Percentiles rank a stretch among this genome's conserved stretches.
These are phyloP conservation scores for Phytophthora litchii DNA, from an alignment of 352 stramenopile genomes.

Conservation along the genomic window DNA sequence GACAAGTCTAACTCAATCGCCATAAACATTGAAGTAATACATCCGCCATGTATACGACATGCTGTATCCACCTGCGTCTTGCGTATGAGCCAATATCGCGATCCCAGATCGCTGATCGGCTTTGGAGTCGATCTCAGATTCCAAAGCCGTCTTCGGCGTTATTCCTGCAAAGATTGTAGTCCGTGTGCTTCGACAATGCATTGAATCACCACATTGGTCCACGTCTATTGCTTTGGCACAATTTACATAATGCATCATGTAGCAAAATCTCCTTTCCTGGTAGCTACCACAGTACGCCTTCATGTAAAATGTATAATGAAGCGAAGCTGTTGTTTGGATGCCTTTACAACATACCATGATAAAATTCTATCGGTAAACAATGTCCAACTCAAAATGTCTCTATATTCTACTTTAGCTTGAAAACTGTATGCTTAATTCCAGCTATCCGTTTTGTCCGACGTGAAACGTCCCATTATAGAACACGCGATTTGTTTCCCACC, in stretches of 20 bases:
- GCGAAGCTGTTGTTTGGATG: slow-evolving; percentile 14
- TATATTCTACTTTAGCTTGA: background rate
- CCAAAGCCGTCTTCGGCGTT: background rate
- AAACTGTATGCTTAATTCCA: background rate
- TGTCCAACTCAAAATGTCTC: slow-evolving; percentile 9
- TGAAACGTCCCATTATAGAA: slow-evolving; percentile 13
- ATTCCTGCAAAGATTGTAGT: background rate
- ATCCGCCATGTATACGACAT: background rate
- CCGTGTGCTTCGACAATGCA: too few relatives aligned
- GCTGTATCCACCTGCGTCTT: background rate
- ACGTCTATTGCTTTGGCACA: too few relatives aligned
- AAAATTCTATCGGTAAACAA: slow-evolving; percentile 5
- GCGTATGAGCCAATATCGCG: background rate
- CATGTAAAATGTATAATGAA: too few relatives aligned
- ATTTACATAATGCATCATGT: too few relatives aligned
- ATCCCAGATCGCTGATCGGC: background rate
- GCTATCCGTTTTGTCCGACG: slow-evolving; percentile 1
- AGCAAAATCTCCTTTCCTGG: too few relatives aligned
- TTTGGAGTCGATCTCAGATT: background rate
- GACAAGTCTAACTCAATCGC: too few relatives aligned
- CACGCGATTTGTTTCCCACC: slow-evolving; percentile 29
- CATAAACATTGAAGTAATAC: too few relatives aligned
- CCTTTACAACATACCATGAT: too few relatives aligned
- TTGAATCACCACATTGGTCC: too few relatives aligned
- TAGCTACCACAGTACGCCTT: too few relatives aligned